phyloP scores from a whole-genome alignment of 2,329 filamentous ascomycete species.

The Dryadomyces quercus-mongolicae region DNA sequence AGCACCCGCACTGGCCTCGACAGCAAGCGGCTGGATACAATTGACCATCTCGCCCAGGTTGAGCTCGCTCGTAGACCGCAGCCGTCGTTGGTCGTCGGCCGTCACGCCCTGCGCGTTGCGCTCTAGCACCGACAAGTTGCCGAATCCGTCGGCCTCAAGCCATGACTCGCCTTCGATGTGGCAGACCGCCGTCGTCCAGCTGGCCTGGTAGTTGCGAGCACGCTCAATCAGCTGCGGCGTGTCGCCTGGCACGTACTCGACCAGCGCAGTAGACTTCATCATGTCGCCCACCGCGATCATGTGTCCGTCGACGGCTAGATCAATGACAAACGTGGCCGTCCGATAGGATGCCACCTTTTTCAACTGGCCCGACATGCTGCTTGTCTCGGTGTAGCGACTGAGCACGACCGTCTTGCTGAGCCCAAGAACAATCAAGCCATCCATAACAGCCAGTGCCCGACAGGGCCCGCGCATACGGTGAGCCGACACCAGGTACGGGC shows the following conservation, averaged over 20 bases:
- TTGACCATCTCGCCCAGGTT: conserved; percentile 91
- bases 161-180: conserved; percentile 63
- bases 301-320: conserved; percentile 61
- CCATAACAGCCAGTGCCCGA: conserved; percentile 60
- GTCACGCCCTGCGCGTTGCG: conserved; percentile 62
- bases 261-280: conserved; percentile 80
- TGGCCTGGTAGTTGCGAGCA: conserved; percentile 67
- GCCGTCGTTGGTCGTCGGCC: conserved; percentile 55
- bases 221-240: conserved; percentile 53
- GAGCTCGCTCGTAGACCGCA: conserved; percentile 70
- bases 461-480: conserved; percentile 67
- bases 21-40: conserved; percentile 62
- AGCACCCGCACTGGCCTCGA: conserved; percentile 51
- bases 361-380: conserved; percentile 43
- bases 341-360: conserved; percentile 65
- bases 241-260: conserved; percentile 50
- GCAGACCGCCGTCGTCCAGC: conserved; percentile 71
- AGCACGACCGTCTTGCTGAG: conserved; percentile 75
- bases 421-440: conserved; percentile 61
- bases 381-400: conserved; percentile 43
- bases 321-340: conserved; percentile 72
- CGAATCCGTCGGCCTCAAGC: conserved; percentile 75
- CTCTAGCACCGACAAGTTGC: conserved; percentile 73
- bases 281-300: conserved; percentile 78
- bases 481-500: conserved; percentile 59